phyloP scores from a whole-genome alignment of 768 basidiomycete species.

The Austroboletus festivus region DNA sequence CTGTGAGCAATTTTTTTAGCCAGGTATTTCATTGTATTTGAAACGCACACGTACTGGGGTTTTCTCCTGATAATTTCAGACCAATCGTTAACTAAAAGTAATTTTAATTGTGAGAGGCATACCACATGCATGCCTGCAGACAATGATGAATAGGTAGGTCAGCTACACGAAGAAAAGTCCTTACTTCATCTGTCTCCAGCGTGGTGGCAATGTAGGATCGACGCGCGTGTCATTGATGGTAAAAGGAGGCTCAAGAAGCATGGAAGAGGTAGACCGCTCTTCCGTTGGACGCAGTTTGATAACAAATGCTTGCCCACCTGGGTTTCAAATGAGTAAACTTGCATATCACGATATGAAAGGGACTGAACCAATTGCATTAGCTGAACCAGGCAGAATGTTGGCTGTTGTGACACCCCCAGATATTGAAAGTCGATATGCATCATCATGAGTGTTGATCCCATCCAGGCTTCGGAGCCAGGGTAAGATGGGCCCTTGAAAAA shows the following conservation, averaged over 20 bases:
- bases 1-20: constrained; percentile 12
- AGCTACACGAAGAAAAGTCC: constrained; percentile 12
- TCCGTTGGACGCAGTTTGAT: constrained; percentile 79
- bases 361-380: constrained; percentile 64
- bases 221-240: constrained; percentile 47
- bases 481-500: constrained; percentile 45
- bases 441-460: constrained; percentile 84
- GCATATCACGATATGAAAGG: constrained; percentile 21
- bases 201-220: constrained; percentile 41
- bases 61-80: constrained; percentile 39
- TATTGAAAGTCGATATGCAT: constrained; percentile 66
- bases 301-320: constrained; percentile 86
- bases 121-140: constrained; percentile 60
- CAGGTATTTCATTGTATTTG: background rate
- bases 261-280: constrained; percentile 73
- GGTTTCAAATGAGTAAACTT: constrained; percentile 1
- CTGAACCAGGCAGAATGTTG: constrained; percentile 76
- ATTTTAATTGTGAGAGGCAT: background rate
- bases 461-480: constrained; percentile 85
- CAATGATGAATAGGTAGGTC: constrained; percentile 2
- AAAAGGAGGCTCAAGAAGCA: constrained; percentile 83
- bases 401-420: constrained; percentile 88
- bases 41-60: constrained; percentile 36
- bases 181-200: constrained; percentile 84
- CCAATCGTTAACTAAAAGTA: background rate